Evolutionary conservation across 345 rosid genomes (phyloP).

Genomic region (Sisymbrium irio): DNA sequence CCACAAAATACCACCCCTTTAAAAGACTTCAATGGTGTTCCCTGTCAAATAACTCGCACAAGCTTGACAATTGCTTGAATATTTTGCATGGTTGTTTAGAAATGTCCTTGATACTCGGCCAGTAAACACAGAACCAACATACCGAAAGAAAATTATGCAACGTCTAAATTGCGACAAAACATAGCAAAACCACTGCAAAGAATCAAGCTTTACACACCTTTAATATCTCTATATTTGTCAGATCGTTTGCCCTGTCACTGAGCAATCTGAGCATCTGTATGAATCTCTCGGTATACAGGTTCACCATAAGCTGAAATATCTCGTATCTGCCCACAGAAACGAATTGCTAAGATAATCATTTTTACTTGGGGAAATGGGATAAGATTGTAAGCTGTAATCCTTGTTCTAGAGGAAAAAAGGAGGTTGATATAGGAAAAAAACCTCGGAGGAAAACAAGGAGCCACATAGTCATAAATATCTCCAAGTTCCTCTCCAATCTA

Average conservation of each 20-base stretch:
- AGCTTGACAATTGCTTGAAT: conserved; percentile 5
- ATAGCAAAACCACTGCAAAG: conserved; percentile 6
- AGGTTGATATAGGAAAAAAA: conserved; percentile 18
- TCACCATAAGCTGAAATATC: conserved; percentile 99
- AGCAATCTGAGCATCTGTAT: conserved; percentile 98
- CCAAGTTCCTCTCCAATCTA: conserved; percentile 99
- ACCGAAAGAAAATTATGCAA: background rate
- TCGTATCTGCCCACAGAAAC: conserved; percentile 75
- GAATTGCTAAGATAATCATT: conserved; percentile 14
- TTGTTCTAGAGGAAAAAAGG: background rate
- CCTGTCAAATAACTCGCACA: conserved; percentile 9
- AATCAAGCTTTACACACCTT: conserved; percentile 54
- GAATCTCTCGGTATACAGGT: conserved; percentile 96
- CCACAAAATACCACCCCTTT: background rate
- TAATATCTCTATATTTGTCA: conserved; percentile 94
- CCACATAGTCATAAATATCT: conserved; percentile 95
- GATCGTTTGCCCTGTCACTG: conserved; percentile 84
- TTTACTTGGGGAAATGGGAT: background rate
- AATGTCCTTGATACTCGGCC: background rate
- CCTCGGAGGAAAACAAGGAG: conserved; percentile 99
- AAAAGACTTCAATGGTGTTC: background rate
- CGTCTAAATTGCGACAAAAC: conserved; percentile 6
- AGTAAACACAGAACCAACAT: conserved; percentile 9
- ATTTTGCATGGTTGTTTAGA: conserved; percentile 21
- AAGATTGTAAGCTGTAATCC: conserved; percentile 1